A percentile compares a stretch with the other conserved stretches of the same genome.
phyloP scores from a whole-genome alignment of 2,329 filamentous ascomycete genomes.

The Monilinia fructicola region DNA sequence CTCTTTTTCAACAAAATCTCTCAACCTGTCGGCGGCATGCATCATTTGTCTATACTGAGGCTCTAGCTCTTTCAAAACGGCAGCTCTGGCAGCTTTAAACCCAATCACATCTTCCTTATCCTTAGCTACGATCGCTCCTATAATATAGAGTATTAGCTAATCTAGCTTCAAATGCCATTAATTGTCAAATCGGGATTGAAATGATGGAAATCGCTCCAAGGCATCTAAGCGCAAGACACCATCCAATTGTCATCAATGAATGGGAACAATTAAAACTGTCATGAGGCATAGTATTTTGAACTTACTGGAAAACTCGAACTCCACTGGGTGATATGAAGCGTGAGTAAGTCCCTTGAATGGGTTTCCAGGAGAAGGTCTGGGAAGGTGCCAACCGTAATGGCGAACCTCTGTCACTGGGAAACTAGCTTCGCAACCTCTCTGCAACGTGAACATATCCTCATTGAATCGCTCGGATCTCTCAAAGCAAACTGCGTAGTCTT shows the following conservation, averaged over 20 bases:
- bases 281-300: neutral
- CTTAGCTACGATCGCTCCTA: slow-evolving; percentile 13
- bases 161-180: no score
- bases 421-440: neutral
- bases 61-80: slow-evolving; percentile 14
- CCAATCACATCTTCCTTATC: slow-evolving; percentile 11
- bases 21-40: slow-evolving; percentile 16
- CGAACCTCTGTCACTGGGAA: neutral
- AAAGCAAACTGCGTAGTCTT: neutral
- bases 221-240: neutral
- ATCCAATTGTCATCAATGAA: neutral
- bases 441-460: slow-evolving; percentile 5
- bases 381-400: slow-evolving; percentile 20
- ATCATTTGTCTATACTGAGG: slow-evolving; percentile 22
- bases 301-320: slow-evolving; percentile 19
- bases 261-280: neutral
- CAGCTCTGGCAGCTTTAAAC: slow-evolving; percentile 21
- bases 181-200: no score
- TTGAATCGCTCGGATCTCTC: slow-evolving; percentile 5
- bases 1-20: slow-evolving; percentile 20
- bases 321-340: slow-evolving; percentile 16
- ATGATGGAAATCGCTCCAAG: neutral
- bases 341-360: slow-evolving; percentile 7
- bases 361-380: slow-evolving; percentile 12
- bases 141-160: neutral